These are phyloP conservation scores for Bipolaris oryzae DNA, from an alignment of 2,329 filamentous ascomycete species.

Conservation along the genomic window DNA sequence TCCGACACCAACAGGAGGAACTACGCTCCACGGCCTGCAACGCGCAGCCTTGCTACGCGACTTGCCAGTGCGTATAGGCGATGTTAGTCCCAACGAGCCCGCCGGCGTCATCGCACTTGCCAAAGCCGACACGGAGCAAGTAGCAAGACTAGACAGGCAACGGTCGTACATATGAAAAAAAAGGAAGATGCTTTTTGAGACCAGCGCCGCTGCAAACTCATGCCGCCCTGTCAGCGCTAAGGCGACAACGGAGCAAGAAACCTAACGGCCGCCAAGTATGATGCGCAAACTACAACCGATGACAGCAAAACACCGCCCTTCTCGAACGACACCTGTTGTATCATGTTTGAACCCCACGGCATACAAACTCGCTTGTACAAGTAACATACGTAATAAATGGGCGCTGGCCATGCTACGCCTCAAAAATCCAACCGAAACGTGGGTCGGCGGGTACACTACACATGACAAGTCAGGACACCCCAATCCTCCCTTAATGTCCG, in stretches of 20 bases:
- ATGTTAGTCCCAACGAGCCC: slow-evolving; percentile 36
- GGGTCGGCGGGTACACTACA: no score
- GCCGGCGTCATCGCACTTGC: slow-evolving; percentile 38
- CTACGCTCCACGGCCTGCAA: slow-evolving; percentile 22
- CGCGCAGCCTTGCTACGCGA: slow-evolving; percentile 30
- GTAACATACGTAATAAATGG: not conserved
- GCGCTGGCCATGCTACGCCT: not conserved
- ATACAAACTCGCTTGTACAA: not conserved
- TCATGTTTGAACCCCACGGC: not conserved
- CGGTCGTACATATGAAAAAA: slow-evolving; percentile 31
- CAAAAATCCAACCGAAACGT: no score
- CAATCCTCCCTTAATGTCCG: no score
- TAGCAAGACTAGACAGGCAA: slow-evolving; percentile 24
- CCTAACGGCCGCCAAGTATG: not conserved
- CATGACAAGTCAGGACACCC: no score
- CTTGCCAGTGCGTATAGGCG: slow-evolving; percentile 34
- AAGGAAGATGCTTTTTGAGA: no score
- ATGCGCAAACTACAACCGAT: not conserved
- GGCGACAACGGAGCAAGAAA: not conserved
- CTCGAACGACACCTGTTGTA: not conserved
- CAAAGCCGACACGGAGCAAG: slow-evolving; percentile 24
- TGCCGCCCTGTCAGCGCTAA: not conserved
- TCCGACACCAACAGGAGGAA: slow-evolving; percentile 8
- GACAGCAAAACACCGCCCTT: not conserved
- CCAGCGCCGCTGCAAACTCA: no score